These are phyloP conservation scores for Butyriboletus loyo DNA, from an alignment of 768 basidiomycete genomes.

Conservation along the genomic window DNA sequence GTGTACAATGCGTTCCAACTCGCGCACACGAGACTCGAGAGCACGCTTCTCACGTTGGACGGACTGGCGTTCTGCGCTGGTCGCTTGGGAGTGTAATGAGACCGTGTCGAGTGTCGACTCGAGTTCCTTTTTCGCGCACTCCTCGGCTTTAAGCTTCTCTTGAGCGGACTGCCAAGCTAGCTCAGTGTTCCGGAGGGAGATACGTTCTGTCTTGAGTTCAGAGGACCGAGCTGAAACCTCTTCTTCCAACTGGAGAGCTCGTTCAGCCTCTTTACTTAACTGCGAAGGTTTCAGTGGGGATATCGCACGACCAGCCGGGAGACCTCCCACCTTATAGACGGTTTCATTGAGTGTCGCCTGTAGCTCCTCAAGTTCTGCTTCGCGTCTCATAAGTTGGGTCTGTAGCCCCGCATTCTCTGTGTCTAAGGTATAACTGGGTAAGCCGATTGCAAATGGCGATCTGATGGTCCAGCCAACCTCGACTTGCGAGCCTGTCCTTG, in stretches of 20 bases:
- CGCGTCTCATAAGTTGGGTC: conserved; percentile 35
- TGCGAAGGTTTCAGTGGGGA: conserved; percentile 25
- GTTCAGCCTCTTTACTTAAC: conserved; percentile 57
- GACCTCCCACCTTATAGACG: conserved; percentile 33
- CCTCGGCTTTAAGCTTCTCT: conserved; percentile 49
- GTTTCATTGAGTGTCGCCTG: conserved; percentile 34
- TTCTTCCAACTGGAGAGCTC: conserved; percentile 52
- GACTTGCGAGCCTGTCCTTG: conserved; percentile 36
- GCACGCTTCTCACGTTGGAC: conserved; percentile 56
- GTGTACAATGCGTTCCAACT: conserved; percentile 48
- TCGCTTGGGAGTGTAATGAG: conserved; percentile 50
- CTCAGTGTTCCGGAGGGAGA: conserved; percentile 51
- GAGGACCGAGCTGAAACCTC: conserved; percentile 48
- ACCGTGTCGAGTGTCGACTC: conserved; percentile 54
- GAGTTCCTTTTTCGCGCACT: conserved; percentile 50
- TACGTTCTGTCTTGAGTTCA: conserved; percentile 54
- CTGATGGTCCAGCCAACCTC: conserved; percentile 27
- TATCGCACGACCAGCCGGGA: background rate
- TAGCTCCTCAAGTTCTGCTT: conserved; percentile 35
- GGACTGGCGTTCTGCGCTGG: conserved; percentile 40
- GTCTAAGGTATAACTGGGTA: conserved; percentile 25
- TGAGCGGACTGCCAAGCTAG: conserved; percentile 46
- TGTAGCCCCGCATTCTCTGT: conserved; percentile 35
- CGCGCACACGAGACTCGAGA: conserved; percentile 56
- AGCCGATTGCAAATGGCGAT: background rate